Evolutionary conservation across 345 rosid species (phyloP).

Genomic region (Carallia brachiata): DNA sequence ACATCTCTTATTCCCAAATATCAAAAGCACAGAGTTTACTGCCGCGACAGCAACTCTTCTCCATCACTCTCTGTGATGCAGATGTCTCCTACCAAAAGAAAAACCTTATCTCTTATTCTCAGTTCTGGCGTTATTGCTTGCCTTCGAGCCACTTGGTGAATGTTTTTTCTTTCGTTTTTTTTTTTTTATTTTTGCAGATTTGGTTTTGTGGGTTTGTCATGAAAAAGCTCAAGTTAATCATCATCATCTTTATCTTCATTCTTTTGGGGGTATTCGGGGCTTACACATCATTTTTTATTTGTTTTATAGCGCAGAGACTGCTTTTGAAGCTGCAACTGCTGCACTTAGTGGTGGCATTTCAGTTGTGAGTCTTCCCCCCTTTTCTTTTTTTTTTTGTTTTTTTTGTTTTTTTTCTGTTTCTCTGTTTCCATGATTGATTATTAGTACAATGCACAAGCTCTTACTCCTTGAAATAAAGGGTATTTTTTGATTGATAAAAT

Average conservation of each 20-base stretch:
- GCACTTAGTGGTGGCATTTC: conserved; percentile 53
- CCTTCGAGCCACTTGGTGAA: conserved; percentile 44
- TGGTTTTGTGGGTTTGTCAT: background rate
- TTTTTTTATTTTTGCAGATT: background rate
- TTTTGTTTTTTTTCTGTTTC: background rate
- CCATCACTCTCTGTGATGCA: background rate
- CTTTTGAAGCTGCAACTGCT: conserved; percentile 52
- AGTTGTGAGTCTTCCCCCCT: conserved; percentile 40
- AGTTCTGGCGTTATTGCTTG: conserved; percentile 55
- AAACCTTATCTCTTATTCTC: conserved; percentile 34
- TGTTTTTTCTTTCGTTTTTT: background rate
- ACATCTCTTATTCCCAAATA: background rate
- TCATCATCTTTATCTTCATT: background rate
- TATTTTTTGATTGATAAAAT: no score
- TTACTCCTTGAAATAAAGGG: no score
- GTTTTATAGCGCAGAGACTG: conserved; percentile 42
- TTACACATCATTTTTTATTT: background rate
- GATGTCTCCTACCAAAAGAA: conserved; percentile 10
- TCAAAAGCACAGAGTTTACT: background rate
- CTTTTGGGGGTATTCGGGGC: background rate
- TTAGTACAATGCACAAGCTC: background rate
- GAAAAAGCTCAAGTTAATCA: background rate
- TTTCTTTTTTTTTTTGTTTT: background rate
- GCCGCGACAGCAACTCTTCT: conserved; percentile 6
- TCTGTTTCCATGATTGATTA: background rate